Percentiles rank a stretch among this genome's conserved stretches.
Evolutionary conservation across 2,329 filamentous ascomycete genomes (phyloP).

Genomic region (Thelonectria rubi): DNA sequence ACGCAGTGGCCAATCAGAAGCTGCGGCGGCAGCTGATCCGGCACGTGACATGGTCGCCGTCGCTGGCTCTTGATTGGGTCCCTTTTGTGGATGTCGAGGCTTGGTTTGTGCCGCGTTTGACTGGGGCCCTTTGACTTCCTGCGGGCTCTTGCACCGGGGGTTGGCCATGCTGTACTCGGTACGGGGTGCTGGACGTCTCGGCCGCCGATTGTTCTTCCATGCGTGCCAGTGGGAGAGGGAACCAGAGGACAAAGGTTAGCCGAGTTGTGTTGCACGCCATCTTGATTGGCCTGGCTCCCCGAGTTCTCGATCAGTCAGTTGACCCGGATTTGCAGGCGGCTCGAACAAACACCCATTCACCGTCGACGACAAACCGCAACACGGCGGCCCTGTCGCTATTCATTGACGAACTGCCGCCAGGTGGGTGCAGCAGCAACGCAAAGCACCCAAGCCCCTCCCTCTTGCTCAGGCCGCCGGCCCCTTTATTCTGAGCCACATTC

Average conservation of each 20-base stretch:
- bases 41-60: conserved; percentile 30
- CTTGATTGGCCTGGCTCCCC: conserved; percentile 4
- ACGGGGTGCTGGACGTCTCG: conserved; percentile 17
- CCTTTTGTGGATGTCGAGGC: conserved; percentile 20
- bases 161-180: conserved; percentile 8
- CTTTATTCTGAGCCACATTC: conserved; percentile 20
- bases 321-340: neutral
- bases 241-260: neutral
- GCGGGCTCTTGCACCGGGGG: conserved; percentile 19
- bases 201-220: conserved; percentile 17
- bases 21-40: accelerated
- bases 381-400: too few relatives aligned
- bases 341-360: neutral
- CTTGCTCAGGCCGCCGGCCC: neutral
- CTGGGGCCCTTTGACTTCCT: neutral
- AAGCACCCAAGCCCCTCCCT: neutral
- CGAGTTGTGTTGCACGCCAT: neutral
- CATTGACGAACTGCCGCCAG: conserved; percentile 37
- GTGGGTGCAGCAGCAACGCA: conserved; percentile 27
- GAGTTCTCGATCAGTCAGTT: neutral
- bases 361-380: neutral
- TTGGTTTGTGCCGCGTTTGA: neutral
- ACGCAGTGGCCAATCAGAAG: conserved; percentile 33
- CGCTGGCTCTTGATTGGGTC: conserved; percentile 22
- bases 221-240: neutral